Base-by-base conservation (phyloP, 2,329 filamentous ascomycete species). In the Ophiosphaerella narmari region DNA sequence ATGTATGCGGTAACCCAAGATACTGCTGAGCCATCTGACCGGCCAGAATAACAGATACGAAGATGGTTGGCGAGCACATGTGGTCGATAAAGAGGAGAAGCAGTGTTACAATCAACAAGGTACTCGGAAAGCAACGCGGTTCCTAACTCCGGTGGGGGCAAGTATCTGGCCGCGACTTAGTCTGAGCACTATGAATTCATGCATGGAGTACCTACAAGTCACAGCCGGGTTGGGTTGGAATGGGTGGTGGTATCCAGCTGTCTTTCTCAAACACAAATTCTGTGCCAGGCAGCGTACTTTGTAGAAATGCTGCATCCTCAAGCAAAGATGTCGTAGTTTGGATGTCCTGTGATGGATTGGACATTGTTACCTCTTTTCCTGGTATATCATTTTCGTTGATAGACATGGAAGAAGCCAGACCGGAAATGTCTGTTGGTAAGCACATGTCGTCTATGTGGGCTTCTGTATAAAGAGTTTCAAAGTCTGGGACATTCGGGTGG, bases 31-130 rank as follows among this genome's bases (percentile, higher is more conserved):
- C 58, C 60, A 37, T 67, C 62, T 3, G 60, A 55, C 9, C 31
- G 18, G 7, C 60, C 62, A 12, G 52, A 48, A 46, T 66, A 66
- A 43, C 65, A 67, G n/a, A 54, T 47, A 12, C 60, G 59, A 5
- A 65, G 52, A 31, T 68, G 63, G 3, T 65, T 48, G 3, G 55
- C 59, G 13, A 67, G 56, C 6, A 50, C 48, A 23, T 60, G 52
- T 3, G 59, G 62, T 7, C 55, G 52, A 38, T 59, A 68, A 3
- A 68, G 50, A 13, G 63, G 57, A 16, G 42, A 57, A 0, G 60
- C 62, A 2, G 60, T 62, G 32, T 68, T 68, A 40, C 64, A 58
- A 43, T 68, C 62, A 2, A 61, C 58, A 5, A 67, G 48, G 24
- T 52, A 67, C 23, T 68, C 64, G 1, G 50, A 48, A 4, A 66